Base-by-base conservation (phyloP, 176 grass and related monocot species). In the Themeda triandra region DNA sequence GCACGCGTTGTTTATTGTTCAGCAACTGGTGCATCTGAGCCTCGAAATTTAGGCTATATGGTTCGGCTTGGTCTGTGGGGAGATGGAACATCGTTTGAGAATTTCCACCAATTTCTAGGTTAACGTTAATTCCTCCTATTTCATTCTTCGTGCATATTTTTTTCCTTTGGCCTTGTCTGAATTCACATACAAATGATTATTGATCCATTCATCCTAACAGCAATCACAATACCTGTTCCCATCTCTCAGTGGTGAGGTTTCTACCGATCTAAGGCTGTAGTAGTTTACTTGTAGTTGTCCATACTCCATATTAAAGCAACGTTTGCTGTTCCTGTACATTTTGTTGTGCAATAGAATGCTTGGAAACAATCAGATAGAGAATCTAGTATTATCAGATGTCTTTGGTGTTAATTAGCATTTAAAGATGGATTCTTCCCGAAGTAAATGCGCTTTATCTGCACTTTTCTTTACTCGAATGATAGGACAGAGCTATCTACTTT, bases 31-130 rank as follows among this genome's bases (percentile, higher is more conserved):
- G 95, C 95, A 69, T 97, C 95, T 49, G 95, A 97, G 84, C 92
- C 95, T 78, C 88, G 95, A 73, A 97, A 97, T 89, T 89, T 97
- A 85, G 95, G 90, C 71, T 97, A 97, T 79, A 97, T 97, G 95
- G 88, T 92, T 69, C 95, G 90, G 36, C 95, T 97, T 86, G 95
- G 95, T 85, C 88, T 97, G 53, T 97, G 95, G 95, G 95, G 92
- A 48, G 88, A 71, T 60, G 90, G 95, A 82, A 85, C 92, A 80
- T 92, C 90, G 66, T 97, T 97, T 87, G 71, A 80, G 80, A 90
- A 88, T 82, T 97, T 97, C 85, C 77, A 87, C 42, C 84, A 94
- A 69, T 97, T 94, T 91, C 65, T 94, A 89, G 91, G 95, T 90
- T 90, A 78, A 79, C 82, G 6, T 80, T 82, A 68, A 58, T 69